A percentile compares a stretch with the other conserved stretches of the same genome.
These are phyloP conservation scores for Papiliotrema laurentii DNA, from an alignment of 1,284 basidiomycete genomes.

Conservation along the genomic window DNA sequence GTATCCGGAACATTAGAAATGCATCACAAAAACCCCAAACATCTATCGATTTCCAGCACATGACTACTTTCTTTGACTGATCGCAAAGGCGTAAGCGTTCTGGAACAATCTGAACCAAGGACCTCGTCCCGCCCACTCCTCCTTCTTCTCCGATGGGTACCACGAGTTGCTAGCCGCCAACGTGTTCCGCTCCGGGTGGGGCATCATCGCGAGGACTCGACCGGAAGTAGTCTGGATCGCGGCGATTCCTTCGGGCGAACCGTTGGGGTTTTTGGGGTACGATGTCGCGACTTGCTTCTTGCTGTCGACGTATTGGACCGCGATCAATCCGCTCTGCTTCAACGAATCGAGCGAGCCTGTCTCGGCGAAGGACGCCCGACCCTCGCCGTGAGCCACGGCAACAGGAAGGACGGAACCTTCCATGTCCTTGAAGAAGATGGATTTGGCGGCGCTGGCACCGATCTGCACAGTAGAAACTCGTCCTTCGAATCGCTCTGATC, in stretches of 20 bases:
- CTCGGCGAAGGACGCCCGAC: constrained; percentile 66
- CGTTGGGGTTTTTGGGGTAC: constrained; percentile 96
- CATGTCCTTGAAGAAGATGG: constrained; percentile 87
- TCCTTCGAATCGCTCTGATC: constrained; percentile 85
- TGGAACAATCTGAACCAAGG: constrained; percentile 97
- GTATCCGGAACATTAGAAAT: too few relatives aligned
- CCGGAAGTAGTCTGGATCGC: constrained; percentile 83
- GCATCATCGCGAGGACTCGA: constrained; percentile 90
- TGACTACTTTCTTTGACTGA: constrained; percentile 12
- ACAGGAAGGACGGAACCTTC: constrained; percentile 80
- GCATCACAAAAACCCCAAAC: too few relatives aligned
- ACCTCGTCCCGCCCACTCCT: constrained; percentile 62
- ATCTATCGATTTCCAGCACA: not conserved
- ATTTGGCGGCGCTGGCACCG: constrained; percentile 54
- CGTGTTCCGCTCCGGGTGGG: constrained; percentile 81
- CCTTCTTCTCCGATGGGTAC: constrained; percentile 62
- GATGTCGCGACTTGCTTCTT: constrained; percentile 61
- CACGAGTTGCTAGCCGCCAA: constrained; percentile 78
- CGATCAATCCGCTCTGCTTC: constrained; percentile 56
- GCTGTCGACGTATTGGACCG: constrained; percentile 72
- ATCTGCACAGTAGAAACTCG: constrained; percentile 78
- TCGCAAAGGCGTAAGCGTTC: constrained; percentile 60
- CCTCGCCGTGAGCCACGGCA: constrained; percentile 94
- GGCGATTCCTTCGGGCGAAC: constrained; percentile 78
- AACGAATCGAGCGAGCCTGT: constrained; percentile 51